Evolutionary conservation across 1,284 basidiomycete species (phyloP), one percentile per base, ranked within the genome.

Genomic region (Phylloboletellus chloephorus): DNA sequence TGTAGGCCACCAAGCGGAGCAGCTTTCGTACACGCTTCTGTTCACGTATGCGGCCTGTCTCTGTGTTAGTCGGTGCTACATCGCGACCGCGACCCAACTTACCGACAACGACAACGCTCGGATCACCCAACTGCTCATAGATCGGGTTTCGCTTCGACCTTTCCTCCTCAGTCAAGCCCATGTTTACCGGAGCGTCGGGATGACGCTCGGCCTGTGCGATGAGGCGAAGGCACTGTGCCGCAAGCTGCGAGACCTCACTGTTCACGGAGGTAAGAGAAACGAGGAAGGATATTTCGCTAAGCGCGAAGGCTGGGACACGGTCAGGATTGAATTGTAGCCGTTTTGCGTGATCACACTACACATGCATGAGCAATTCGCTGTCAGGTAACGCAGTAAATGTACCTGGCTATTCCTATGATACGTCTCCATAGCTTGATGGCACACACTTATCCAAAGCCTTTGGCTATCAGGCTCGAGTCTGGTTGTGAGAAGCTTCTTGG

Each of bases 21-120:
- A 88, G 65, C 56, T 80, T 83, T 9, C 89, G 71, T 17, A 89
- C 76, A 3, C 86, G 76, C 60, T 86, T 91, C 65, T 92, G 88
- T 57, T 88, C 80, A 6, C 77, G 81, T 28, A 87, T 71, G 17
- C 88, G 82, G 26, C 88, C 72, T 68, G 44, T 25, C 29, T 12
- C 13, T 12, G 16, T 31, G 15, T 58, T 22, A 58, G 29, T 31
- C 20, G 5, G 20, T 8, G 10, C 8, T 23, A 22, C 13, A 17
- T 12, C 26, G 5, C 9, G 8, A 25, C 33, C 3, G n/a, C 1
- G 23, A 20, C 17, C 21, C 22, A 31, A 69, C 78, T 38, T 47
- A 85, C 84, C 86, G 39, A 85, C 73, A 24, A 85, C 66, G 24
- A 78, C 62, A 7, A 82, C 69, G 39, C 76, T 76, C 2, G 82